phyloP scores from a whole-genome alignment of 2,329 filamentous ascomycete species.

The Fusarium beomiforme region DNA sequence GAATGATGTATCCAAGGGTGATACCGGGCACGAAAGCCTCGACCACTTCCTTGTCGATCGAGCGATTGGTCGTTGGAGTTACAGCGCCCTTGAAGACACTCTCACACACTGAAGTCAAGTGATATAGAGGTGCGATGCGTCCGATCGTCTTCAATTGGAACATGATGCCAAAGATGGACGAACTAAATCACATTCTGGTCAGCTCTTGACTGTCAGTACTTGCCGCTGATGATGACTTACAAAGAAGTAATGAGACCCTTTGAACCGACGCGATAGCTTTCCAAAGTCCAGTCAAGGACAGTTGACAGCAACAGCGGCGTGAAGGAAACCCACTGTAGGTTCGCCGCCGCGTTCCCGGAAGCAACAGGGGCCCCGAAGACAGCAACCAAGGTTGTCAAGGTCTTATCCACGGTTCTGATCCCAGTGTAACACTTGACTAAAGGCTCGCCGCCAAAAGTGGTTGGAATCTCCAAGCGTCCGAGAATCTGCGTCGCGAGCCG shows the following conservation, averaged over 20 bases:
- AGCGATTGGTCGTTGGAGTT: not conserved
- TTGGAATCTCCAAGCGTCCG: not conserved
- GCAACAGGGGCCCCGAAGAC: not conserved
- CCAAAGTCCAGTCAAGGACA: slow-evolving; percentile 4
- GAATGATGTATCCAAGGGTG: not conserved
- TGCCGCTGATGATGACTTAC: not conserved
- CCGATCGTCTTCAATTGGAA: not conserved
- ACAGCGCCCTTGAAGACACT: accelerated
- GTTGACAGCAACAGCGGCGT: not conserved
- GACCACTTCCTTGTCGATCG: not conserved
- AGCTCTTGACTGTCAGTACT: too few species aligned
- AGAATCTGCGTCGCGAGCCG: not conserved
- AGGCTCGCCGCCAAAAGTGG: not conserved
- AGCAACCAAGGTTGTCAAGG: not conserved
- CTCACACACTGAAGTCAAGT: not conserved
- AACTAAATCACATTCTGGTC: not conserved
- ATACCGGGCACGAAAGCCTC: not conserved
- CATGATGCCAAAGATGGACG: not conserved
- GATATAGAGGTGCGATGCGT: not conserved
- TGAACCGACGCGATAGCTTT: not conserved
- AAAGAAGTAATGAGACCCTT: not conserved
- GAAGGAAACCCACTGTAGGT: not conserved
- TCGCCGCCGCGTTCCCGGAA: not conserved
- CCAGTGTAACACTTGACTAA: not conserved
- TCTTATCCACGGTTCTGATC: not conserved